Evolutionary conservation across 768 basidiomycete species (phyloP).

Genomic region (Pholiota microspora): DNA sequence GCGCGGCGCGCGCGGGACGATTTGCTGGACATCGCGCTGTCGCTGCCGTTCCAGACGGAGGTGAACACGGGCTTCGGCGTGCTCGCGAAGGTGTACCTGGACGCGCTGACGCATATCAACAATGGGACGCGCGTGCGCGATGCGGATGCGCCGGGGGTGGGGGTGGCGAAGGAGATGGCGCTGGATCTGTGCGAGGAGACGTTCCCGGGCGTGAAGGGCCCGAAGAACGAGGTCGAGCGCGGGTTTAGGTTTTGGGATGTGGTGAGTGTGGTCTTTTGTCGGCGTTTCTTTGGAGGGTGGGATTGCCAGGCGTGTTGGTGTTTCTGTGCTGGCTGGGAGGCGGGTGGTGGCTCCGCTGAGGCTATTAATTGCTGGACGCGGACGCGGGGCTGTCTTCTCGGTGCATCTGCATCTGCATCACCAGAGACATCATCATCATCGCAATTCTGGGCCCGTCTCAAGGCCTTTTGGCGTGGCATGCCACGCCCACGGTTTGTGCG

Average conservation of each 20-base stretch:
- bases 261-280: conserved; percentile 47
- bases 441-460: too few relatives aligned
- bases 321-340: neutral
- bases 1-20: conserved; percentile 88
- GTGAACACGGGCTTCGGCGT: conserved; percentile 99
- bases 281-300: neutral
- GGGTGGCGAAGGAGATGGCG: conserved; percentile 81
- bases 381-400: neutral
- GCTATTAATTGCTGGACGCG: conserved; percentile 6
- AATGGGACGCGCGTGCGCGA: conserved; percentile 75
- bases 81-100: conserved; percentile 94
- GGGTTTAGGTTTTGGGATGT: conserved; percentile 99
- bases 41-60: conserved; percentile 92
- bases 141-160: conserved; percentile 75
- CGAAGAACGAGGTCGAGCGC: conserved; percentile 87
- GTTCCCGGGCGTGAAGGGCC: conserved; percentile 87
- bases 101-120: conserved; percentile 87
- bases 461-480: too few relatives aligned
- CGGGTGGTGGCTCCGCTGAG: neutral
- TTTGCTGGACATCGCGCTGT: conserved; percentile 86
- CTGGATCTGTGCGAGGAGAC: conserved; percentile 92
- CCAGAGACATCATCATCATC: neutral
- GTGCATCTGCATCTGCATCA: neutral
- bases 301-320: neutral
- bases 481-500: too few relatives aligned